These are phyloP conservation scores for Candida glucosophila DNA, from an alignment of 1,139 yeast species.

Conservation along the genomic window DNA sequence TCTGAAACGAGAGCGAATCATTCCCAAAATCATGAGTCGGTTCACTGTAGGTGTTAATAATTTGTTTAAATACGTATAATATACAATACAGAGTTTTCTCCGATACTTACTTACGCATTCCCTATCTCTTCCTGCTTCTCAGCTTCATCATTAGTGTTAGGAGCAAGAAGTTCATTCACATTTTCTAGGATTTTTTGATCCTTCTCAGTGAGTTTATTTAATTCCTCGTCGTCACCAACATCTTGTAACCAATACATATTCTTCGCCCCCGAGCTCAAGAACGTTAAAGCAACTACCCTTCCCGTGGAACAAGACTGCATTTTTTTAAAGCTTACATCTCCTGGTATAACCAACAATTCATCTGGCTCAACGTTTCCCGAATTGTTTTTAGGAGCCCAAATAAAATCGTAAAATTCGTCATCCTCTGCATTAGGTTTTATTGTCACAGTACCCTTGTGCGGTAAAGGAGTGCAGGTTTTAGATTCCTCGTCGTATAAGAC, in stretches of 20 bases:
- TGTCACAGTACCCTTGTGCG: conserved; percentile 66
- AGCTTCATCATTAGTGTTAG: conserved; percentile 36
- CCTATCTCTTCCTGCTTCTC: conserved; percentile 27
- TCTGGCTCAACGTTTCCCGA: conserved; percentile 41
- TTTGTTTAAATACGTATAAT: no score
- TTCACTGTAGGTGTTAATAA: no score
- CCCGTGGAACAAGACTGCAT: conserved; percentile 73
- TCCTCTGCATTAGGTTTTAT: conserved; percentile 57
- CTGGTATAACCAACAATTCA: conserved; percentile 80
- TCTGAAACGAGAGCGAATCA: no score
- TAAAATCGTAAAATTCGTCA: conserved; percentile 34
- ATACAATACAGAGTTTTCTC: no score
- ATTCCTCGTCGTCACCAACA: conserved; percentile 54
- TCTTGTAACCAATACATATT: conserved; percentile 90
- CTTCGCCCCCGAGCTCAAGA: conserved; percentile 76
- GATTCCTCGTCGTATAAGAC: conserved; percentile 67
- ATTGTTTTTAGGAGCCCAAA: conserved; percentile 32
- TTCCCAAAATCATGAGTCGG: no score
- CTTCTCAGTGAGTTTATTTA: conserved; percentile 53
- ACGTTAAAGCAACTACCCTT: conserved; percentile 75
- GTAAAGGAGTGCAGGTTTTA: conserved; percentile 64
- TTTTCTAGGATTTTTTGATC: conserved; percentile 48
- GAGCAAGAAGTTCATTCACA: conserved; percentile 45
- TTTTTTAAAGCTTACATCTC: conserved; percentile 81
- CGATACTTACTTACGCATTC: conserved; percentile 11